Percentiles rank a stretch among this genome's conserved stretches.
Evolutionary conservation across 345 rosid species (phyloP).

Genomic region (Gossypium raimondii): DNA sequence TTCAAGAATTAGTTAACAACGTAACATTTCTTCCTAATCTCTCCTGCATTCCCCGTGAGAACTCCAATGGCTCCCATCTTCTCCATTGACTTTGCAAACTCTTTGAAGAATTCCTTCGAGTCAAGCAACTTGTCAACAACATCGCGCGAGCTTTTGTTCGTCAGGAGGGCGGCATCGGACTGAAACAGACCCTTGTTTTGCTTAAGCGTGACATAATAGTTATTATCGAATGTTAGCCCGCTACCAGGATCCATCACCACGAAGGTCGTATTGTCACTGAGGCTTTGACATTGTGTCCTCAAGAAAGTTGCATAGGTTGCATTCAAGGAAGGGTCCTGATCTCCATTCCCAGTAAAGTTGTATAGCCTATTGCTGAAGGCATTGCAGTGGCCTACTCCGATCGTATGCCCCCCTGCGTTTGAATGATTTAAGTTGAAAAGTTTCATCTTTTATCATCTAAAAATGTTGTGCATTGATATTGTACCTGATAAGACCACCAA

Average conservation of each 20-base stretch:
- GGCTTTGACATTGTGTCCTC: slow-evolving; percentile 39
- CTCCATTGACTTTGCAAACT: slow-evolving; percentile 56
- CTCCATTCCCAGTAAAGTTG: slow-evolving; percentile 67
- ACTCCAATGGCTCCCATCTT: slow-evolving; percentile 51
- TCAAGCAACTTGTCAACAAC: slow-evolving; percentile 15
- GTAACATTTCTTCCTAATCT: slow-evolving; percentile 54
- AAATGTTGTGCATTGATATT: background rate
- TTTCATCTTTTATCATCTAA: too few relatives aligned
- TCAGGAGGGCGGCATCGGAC: slow-evolving; percentile 58
- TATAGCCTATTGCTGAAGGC: slow-evolving; percentile 51
- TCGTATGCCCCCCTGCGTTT: slow-evolving; percentile 52
- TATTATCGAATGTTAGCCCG: slow-evolving; percentile 34
- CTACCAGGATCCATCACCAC: slow-evolving; percentile 61
- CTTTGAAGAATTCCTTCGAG: slow-evolving; percentile 30
- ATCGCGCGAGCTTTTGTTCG: slow-evolving; percentile 24
- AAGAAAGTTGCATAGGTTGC: slow-evolving; percentile 32
- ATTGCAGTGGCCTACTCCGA: slow-evolving; percentile 55
- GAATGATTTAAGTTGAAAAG: background rate
- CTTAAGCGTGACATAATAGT: slow-evolving; percentile 39
- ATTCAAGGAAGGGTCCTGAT: slow-evolving; percentile 53
- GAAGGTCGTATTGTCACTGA: slow-evolving; percentile 24
- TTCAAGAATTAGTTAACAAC: slow-evolving; percentile 24
- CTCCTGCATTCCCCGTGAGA: slow-evolving; percentile 38
- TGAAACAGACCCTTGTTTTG: slow-evolving; percentile 50
- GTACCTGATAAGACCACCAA: slow-evolving; percentile 70